phyloP scores from a whole-genome alignment of 129 eudicot species.

The Oenanthe sinensis region DNA sequence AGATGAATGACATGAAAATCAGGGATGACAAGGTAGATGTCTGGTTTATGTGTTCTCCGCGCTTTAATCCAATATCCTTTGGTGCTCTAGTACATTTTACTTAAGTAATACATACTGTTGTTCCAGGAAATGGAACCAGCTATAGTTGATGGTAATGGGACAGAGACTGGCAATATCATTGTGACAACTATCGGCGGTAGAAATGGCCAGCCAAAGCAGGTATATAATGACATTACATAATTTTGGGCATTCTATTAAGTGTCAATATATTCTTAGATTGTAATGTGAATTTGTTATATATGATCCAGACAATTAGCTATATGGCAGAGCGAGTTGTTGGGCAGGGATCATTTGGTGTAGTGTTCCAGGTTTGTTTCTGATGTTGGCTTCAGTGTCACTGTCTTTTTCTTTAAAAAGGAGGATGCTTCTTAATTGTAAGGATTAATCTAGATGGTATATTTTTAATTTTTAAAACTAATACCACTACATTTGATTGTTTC shows the following conservation, averaged over 20 bases:
- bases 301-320: constrained; percentile 72
- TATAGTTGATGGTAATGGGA: constrained; percentile 76
- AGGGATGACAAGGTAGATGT: constrained; percentile 69
- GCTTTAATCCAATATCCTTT: not conserved
- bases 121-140: constrained; percentile 81
- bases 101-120: not conserved
- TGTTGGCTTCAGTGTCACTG: not conserved
- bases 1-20: constrained; percentile 77
- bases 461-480: not conserved
- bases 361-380: constrained; percentile 55
- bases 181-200: constrained; percentile 92
- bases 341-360: constrained; percentile 90
- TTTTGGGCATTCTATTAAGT: not conserved
- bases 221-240: constrained; percentile 2
- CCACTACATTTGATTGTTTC: constrained; percentile 15
- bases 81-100: not conserved
- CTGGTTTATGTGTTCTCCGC: not conserved
- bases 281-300: constrained; percentile 6
- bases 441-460: not conserved
- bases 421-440: not conserved
- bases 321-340: constrained; percentile 96
- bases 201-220: constrained; percentile 91
- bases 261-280: not conserved
- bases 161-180: constrained; percentile 90
- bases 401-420: not conserved